Evolutionary conservation across 345 rosid genomes (phyloP), one percentile per base, ranked within the genome.

Genomic region (Syzygium jambos): DNA sequence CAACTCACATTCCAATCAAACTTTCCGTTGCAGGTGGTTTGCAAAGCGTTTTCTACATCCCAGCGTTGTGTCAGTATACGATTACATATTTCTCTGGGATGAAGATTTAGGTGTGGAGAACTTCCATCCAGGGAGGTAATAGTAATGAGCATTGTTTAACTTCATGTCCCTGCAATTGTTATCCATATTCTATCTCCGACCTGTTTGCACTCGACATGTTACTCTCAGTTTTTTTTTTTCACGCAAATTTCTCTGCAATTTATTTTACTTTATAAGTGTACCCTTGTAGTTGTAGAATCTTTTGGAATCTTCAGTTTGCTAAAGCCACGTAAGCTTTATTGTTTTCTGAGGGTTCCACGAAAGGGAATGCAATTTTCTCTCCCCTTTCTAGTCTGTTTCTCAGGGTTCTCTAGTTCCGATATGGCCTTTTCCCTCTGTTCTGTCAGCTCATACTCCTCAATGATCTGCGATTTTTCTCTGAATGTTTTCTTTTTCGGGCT

Each of bases 31-130:
- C 91, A 98, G 99, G 99, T 98, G 99, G 99, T 98, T 95, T 77
- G 99, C 99, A 7, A 96, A 98, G 89, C 97, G 99, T 19, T 98
- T 98, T 90, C 94, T 98, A 57, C 99, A 98, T 92, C 99, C 99
- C 34, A 97, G 94, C 85, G 89, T 98, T 6, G 99, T 96, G 61
- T 92, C 96, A 51, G 85, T 85, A 77, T 98, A 98, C 84, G 98
- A 98, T 93, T 98, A 96, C 89, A 88, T 98, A 90, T 98, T 98
- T 89, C 97, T 98, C 43, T 96, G 99, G 98, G 99, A 98, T 52
- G 99, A 98, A 94, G 99, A 98, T 93, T 93, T 98, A 86, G 99
- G 99, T 85, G 98, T 95, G 57, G 91, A 94, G 84, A 86, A 95
- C 91, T 98, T 98, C 86, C 87, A 95, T 91, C 99, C 99, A 1